A percentile compares a stretch with the other conserved stretches of the same genome.
Conservation (phyloP, 2,329 filamentous ascomycete genomes). For the Colletotrichum gloeosporioides region DNA sequence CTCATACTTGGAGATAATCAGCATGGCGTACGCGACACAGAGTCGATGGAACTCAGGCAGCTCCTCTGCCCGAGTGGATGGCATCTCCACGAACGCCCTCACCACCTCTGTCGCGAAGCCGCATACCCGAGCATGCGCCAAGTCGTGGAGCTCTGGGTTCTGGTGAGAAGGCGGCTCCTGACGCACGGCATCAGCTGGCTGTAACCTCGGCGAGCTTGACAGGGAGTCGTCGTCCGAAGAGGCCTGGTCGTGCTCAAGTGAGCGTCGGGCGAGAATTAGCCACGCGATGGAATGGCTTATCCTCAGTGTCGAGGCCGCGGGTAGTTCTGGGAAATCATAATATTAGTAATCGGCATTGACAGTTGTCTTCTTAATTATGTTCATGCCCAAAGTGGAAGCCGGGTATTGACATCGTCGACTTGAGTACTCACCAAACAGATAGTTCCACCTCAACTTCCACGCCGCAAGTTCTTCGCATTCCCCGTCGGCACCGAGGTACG, state of each 20-base stretch:
- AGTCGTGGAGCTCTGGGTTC: neutral
- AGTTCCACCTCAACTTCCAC: constrained; percentile 40
- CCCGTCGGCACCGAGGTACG: constrained; percentile 32
- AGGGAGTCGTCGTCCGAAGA: constrained; percentile 15
- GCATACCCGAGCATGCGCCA: constrained; percentile 9
- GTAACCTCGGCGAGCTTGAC: constrained; percentile 9
- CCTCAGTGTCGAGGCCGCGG: constrained; percentile 36
- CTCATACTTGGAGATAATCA: constrained; percentile 18
- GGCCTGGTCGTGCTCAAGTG: constrained; percentile 14
- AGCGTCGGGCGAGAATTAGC: constrained; percentile 31
- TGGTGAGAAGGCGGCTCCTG: neutral
- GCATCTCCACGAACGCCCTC: constrained; percentile 16
- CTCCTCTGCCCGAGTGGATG: constrained; percentile 14
- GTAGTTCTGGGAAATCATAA: constrained; percentile 26
- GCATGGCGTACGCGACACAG: constrained; percentile 20
- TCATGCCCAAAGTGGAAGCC: neutral
- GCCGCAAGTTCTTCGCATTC: constrained; percentile 36
- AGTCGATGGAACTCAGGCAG: constrained; percentile 17
- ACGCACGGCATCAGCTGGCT: neutral
- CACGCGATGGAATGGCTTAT: constrained; percentile 38
- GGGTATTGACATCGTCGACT: neutral
- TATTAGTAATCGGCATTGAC: neutral
- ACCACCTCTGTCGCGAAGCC: constrained; percentile 15
- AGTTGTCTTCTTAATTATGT: neutral
- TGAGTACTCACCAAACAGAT: constrained; percentile 33